A percentile compares a stretch with the other conserved stretches of the same genome.
phyloP scores from a whole-genome alignment of 202 grass and related monocot genomes.

The Brachypodium distachyon region DNA sequence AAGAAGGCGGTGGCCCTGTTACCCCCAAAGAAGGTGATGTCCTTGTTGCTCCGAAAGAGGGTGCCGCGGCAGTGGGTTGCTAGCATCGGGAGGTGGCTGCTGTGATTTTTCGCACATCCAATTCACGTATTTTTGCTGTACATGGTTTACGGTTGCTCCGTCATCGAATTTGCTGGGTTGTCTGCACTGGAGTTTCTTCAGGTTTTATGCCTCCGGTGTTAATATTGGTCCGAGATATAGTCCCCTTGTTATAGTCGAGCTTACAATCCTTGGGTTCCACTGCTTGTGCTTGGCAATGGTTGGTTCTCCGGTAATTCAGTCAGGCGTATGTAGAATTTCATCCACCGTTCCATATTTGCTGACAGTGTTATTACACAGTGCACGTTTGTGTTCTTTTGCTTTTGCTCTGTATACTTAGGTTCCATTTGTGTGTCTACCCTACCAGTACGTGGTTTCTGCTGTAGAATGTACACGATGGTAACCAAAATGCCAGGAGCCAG shows the following conservation, averaged over 20 bases:
- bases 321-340: slow-evolving; percentile 17
- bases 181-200: slow-evolving; percentile 1
- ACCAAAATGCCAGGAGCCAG: too few relatives aligned
- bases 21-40: slow-evolving; percentile 40
- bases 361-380: too few relatives aligned
- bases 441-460: too few relatives aligned
- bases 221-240: slow-evolving; percentile 39
- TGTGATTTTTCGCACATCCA: slow-evolving; percentile 5
- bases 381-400: background rate
- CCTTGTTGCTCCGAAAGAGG: slow-evolving; percentile 48
- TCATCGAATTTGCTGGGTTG: background rate
- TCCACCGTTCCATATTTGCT: too few relatives aligned
- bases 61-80: background rate
- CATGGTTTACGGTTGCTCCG: slow-evolving; percentile 39
- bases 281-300: slow-evolving; percentile 17
- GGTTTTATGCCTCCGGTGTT: slow-evolving; percentile 15
- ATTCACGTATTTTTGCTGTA: slow-evolving; percentile 42
- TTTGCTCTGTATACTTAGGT: too few relatives aligned
- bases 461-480: too few relatives aligned
- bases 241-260: slow-evolving; percentile 10
- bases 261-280: slow-evolving; percentile 22
- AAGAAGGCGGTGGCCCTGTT: slow-evolving; percentile 43
- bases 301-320: too few relatives aligned
- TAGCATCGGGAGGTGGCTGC: slow-evolving; percentile 23
- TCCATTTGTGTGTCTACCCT: too few relatives aligned